Percentiles rank a stretch among this genome's conserved stretches.
These are phyloP conservation scores for Fusarium sp. DNA, from an alignment of 2,329 filamentous ascomycete species.

Conservation along the genomic window DNA sequence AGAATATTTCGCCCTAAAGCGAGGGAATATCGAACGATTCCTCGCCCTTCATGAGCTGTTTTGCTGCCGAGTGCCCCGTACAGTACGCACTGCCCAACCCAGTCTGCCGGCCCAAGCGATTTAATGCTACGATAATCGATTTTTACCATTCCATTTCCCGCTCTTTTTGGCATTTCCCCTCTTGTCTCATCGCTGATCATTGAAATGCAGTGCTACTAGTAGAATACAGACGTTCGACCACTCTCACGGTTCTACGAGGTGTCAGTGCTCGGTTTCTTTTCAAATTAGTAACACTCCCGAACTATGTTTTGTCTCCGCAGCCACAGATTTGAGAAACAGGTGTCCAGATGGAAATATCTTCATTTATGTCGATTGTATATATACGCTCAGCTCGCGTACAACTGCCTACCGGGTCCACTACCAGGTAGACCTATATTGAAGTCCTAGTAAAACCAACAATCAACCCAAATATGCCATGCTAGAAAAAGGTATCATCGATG, in stretches of 20 bases:
- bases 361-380: constrained; percentile 23
- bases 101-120: constrained; percentile 11
- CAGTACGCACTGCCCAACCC: constrained; percentile 22
- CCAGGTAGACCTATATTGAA: constrained; percentile 12
- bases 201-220: background rate
- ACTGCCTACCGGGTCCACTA: background rate
- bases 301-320: background rate
- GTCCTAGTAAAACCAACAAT: constrained; percentile 15
- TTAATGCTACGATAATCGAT: constrained; percentile 20
- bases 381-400: constrained; percentile 3
- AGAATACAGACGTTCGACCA: background rate
- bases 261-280: background rate
- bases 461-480: constrained; percentile 23
- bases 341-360: constrained; percentile 7
- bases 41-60: constrained; percentile 32
- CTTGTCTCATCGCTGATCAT: background rate
- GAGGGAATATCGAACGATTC: constrained; percentile 32
- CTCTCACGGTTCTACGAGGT: background rate
- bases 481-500: constrained; percentile 41
- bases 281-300: background rate
- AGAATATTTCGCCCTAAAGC: constrained; percentile 13
- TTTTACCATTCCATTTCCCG: constrained; percentile 19
- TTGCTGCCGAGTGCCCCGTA: constrained; percentile 26
- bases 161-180: background rate
- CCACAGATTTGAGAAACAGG: background rate